phyloP scores from a whole-genome alignment of 1,284 basidiomycete species.

The Ceratobasidium papillatum region DNA sequence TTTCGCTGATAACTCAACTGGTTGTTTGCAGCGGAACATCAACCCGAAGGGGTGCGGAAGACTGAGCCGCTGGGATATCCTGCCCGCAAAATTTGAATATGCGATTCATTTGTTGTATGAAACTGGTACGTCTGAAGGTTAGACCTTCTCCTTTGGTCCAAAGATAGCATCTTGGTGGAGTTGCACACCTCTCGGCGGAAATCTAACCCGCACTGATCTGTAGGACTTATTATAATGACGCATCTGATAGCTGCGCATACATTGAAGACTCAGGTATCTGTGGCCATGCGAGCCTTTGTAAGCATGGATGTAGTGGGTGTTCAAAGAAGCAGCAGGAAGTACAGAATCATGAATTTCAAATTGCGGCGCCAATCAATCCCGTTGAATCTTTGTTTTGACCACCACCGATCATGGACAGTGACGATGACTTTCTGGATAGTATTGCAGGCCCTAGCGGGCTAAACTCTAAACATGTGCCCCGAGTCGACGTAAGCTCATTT shows the following conservation, averaged over 20 bases:
- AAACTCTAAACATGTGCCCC: background rate
- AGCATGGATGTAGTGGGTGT: background rate
- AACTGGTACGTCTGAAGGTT: too few species aligned
- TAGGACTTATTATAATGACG: too few species aligned
- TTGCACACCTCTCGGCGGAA: too few species aligned
- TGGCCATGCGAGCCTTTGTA: too few species aligned
- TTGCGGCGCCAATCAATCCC: background rate
- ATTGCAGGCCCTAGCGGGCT: background rate
- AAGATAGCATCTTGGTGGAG: too few species aligned
- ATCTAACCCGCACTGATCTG: too few species aligned
- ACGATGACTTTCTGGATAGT: constrained; percentile 23
- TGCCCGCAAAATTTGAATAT: too few species aligned
- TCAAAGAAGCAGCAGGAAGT: background rate
- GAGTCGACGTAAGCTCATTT: background rate
- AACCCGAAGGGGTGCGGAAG: background rate
- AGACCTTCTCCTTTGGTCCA: too few species aligned
- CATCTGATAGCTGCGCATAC: too few species aligned
- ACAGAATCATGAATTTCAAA: background rate
- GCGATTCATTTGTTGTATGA: too few species aligned
- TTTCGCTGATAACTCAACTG: too few species aligned
- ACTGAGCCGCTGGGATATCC: background rate
- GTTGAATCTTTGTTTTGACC: background rate
- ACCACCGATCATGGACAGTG: constrained; percentile 27
- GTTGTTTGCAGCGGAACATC: background rate
- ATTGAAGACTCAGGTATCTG: too few species aligned